Evolutionary conservation across 371 early-diverging fungal genomes (phyloP).

Genomic region (Capniomyces stellatus): DNA sequence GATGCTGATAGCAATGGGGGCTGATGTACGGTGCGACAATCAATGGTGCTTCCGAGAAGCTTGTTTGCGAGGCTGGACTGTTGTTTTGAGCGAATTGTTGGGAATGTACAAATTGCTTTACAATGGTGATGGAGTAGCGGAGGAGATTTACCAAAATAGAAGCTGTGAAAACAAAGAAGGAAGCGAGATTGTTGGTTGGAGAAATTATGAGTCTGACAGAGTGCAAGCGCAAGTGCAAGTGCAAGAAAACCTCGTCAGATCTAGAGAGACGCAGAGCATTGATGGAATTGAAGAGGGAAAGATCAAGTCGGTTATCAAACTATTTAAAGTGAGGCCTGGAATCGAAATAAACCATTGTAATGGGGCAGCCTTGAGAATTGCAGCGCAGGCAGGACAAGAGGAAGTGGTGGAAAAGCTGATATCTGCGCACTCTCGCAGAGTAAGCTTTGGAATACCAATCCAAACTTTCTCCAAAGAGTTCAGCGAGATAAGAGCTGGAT

Average conservation of each 20-base stretch:
- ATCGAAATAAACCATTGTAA: constrained; percentile 10
- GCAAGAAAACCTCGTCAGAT: background rate
- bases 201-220: constrained; percentile 10
- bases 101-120: constrained; percentile 1
- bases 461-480: too few relatives aligned
- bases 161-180: background rate
- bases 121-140: background rate
- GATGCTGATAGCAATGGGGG: constrained; percentile 19
- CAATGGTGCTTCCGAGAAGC: constrained; percentile 23
- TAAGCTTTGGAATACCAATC: too few relatives aligned
- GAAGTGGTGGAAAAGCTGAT: constrained; percentile 6
- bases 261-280: background rate
- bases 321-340: too few relatives aligned
- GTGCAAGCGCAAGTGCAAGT: too few relatives aligned
- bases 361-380: constrained; percentile 13
- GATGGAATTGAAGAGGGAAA: too few relatives aligned
- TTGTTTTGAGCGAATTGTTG: constrained; percentile 10
- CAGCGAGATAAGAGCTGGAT: too few relatives aligned
- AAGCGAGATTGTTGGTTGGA: constrained; percentile 5
- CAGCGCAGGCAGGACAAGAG: constrained; percentile 8
- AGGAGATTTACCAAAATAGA: background rate
- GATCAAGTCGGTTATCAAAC: too few relatives aligned
- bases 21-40: constrained; percentile 16
- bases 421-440: background rate
- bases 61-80: constrained; percentile 15